phyloP scores from a whole-genome alignment of 192 early-diverging fungal species.

The Rhizoclosmatium globosum region DNA sequence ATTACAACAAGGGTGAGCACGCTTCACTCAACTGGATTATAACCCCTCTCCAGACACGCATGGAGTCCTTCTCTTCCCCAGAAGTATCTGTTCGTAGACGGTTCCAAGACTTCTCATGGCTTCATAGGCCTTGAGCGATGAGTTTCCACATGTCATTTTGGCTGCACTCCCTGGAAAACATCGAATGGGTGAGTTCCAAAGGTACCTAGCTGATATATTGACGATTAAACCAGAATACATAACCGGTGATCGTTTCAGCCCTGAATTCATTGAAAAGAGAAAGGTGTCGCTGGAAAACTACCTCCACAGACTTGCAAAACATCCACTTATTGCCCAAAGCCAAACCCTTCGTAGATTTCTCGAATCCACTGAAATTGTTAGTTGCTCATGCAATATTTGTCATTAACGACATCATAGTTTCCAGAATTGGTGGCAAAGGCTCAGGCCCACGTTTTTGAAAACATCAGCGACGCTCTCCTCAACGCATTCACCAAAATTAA shows the following conservation, averaged over 20 bases:
- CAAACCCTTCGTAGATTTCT: constrained; percentile 80
- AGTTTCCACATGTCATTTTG: constrained; percentile 82
- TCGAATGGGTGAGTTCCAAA: constrained; percentile 70
- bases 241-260: constrained; percentile 92
- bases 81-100: constrained; percentile 80
- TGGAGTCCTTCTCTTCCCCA: constrained; percentile 60
- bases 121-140: constrained; percentile 77
- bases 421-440: constrained; percentile 35
- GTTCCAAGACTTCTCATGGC: constrained; percentile 95
- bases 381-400: neutral
- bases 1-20: constrained; percentile 75
- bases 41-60: constrained; percentile 65
- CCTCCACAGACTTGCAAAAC: constrained; percentile 79
- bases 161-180: constrained; percentile 94
- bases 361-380: constrained; percentile 71
- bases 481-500: constrained; percentile 92
- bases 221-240: constrained; percentile 76
- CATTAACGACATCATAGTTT: constrained; percentile 16
- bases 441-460: constrained; percentile 74
- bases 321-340: constrained; percentile 81
- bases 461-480: constrained; percentile 82
- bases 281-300: constrained; percentile 82
- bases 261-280: constrained; percentile 90
- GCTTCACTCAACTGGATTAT: neutral
- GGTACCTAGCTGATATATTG: neutral